Evolutionary conservation across 768 basidiomycete species (phyloP).

Genomic region (Coprinopsis strossmayeri): DNA sequence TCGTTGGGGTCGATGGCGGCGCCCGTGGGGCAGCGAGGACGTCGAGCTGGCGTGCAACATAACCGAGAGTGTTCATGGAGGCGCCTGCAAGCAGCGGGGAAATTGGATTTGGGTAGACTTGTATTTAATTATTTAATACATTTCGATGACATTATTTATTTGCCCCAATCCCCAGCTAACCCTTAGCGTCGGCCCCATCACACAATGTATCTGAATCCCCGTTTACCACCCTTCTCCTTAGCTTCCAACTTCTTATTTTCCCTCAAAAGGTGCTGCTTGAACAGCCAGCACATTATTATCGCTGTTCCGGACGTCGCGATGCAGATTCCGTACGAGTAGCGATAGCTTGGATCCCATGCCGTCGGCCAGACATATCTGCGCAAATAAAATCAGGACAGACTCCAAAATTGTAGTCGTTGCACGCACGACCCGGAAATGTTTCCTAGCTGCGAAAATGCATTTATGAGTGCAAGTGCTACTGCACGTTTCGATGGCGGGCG

Average conservation of each 20-base stretch:
- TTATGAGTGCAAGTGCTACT: conserved; percentile 73
- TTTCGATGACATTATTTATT: background rate
- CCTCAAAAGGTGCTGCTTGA: conserved; percentile 32
- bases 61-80: conserved; percentile 74
- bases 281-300: conserved; percentile 47
- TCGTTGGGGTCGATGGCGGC: conserved; percentile 50
- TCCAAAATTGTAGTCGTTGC: conserved; percentile 7
- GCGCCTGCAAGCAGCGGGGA: background rate
- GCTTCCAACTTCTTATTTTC: conserved; percentile 32
- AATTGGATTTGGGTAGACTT: background rate
- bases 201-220: conserved; percentile 46
- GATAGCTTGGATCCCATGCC: conserved; percentile 63
- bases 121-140: conserved; percentile 4
- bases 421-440: conserved; percentile 79
- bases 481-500: conserved; percentile 78
- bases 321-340: conserved; percentile 66
- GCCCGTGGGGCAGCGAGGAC: conserved; percentile 56
- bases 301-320: conserved; percentile 49
- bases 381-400: conserved; percentile 7
- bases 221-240: conserved; percentile 30
- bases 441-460: conserved; percentile 77
- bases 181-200: conserved; percentile 21
- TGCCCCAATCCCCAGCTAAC: conserved; percentile 8
- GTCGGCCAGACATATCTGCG: conserved; percentile 60
- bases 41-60: conserved; percentile 81